Evolutionary conservation across 1,284 basidiomycete genomes (phyloP).

Genomic region (Vanrija sp.): DNA sequence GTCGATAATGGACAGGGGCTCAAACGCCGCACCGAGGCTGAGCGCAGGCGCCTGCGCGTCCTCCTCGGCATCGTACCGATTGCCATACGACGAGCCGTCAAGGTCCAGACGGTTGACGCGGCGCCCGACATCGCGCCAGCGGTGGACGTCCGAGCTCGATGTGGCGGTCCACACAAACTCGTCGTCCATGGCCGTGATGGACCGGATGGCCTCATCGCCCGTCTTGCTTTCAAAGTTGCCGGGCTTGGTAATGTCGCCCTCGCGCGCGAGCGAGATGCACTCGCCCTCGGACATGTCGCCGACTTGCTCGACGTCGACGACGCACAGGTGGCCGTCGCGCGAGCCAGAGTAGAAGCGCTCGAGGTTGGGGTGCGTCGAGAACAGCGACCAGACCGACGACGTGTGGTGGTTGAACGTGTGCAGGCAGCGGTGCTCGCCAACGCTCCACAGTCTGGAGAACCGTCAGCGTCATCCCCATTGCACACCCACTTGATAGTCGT

Average conservation of each 20-base stretch:
- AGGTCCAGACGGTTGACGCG: conserved; percentile 58
- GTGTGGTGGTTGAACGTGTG: conserved; percentile 96
- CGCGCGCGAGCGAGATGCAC: conserved; percentile 77
- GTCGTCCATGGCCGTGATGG: conserved; percentile 80
- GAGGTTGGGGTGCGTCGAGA: conserved; percentile 79
- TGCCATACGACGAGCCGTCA: conserved; percentile 25
- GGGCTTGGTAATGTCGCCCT: conserved; percentile 43
- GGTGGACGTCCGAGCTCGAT: conserved; percentile 69
- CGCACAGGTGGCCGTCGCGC: conserved; percentile 80
- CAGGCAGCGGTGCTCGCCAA: conserved; percentile 80
- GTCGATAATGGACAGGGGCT: conserved; percentile 20
- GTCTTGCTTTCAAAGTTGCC: conserved; percentile 40
- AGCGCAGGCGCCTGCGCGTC: conserved; percentile 3
- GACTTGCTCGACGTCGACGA: conserved; percentile 80
- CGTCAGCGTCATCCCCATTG: not conserved
- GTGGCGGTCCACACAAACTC: conserved; percentile 87
- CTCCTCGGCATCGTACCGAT: conserved; percentile 2
- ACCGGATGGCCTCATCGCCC: conserved; percentile 69
- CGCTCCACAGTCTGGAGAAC: conserved; percentile 83
- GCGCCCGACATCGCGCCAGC: conserved; percentile 65
- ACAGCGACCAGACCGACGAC: conserved; percentile 91
- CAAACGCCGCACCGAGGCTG: conserved; percentile 19
- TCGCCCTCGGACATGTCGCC: conserved; percentile 79
- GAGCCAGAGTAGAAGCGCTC: conserved; percentile 96
- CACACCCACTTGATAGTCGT: conserved; percentile 55